Evolutionary conservation across 1,284 basidiomycete species (phyloP).

Genomic region (Sporisorium graminicola): DNA sequence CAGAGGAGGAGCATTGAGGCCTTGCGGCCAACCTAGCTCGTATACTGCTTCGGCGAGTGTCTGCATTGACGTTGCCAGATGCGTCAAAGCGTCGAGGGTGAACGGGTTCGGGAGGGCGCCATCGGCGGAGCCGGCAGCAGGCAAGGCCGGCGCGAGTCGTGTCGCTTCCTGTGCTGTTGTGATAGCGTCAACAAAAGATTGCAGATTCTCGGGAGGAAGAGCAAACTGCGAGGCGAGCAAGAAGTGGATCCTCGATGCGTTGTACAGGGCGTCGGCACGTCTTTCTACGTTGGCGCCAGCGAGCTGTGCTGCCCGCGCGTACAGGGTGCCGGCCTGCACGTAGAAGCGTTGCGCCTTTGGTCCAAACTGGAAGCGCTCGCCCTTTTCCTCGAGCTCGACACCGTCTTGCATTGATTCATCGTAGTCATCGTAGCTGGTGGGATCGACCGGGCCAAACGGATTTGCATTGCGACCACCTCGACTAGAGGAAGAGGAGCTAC

Average conservation of each 20-base stretch:
- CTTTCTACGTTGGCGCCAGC: constrained; percentile 11
- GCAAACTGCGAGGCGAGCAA: constrained; percentile 54
- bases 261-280: constrained; percentile 40
- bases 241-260: constrained; percentile 50
- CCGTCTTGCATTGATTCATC: constrained; percentile 59
- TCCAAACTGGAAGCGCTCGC: constrained; percentile 54
- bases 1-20: constrained; percentile 2
- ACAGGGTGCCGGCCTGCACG: constrained; percentile 37
- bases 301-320: constrained; percentile 33
- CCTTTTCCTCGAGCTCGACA: constrained; percentile 57
- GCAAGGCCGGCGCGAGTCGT: constrained; percentile 28
- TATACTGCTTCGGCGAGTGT: constrained; percentile 50
- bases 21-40: constrained; percentile 45
- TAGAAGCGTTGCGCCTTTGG: constrained; percentile 56
- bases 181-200: constrained; percentile 32
- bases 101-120: constrained; percentile 46
- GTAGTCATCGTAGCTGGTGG: constrained; percentile 40
- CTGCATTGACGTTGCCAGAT: constrained; percentile 41
- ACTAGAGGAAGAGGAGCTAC: constrained; percentile 6
- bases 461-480: constrained; percentile 22
- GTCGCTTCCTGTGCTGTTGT: constrained; percentile 24
- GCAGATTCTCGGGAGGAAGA: constrained; percentile 37
- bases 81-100: constrained; percentile 44
- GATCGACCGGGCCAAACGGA: constrained; percentile 29
- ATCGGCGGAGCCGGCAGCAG: background rate